Evolutionary conservation across 345 rosid genomes (phyloP), one percentile per base, ranked within the genome.

Genomic region (Eucalyptus tenuipes): DNA sequence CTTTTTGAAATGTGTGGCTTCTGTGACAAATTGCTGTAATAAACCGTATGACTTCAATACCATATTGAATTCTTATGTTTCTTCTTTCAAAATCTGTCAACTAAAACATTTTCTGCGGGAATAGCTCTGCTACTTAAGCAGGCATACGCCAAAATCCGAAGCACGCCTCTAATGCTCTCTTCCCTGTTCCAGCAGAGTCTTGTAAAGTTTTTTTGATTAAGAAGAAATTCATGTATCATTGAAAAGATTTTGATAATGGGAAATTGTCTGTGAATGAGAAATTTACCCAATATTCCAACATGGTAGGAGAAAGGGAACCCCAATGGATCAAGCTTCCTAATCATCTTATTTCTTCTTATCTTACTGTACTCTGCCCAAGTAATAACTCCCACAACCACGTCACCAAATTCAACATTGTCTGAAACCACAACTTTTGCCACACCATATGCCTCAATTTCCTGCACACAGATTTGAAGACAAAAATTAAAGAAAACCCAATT

Each of bases 281-380:
- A 52, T 52, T 52, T 18, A 52, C 55, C 24, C 10, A 52, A 3
- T 52, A 52, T 52, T 52, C 10, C 55, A 7, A 22, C 27, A 55
- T 22, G 95, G 84, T 91, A 59, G 14, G 97, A 94, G 84, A 93
- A 84, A 2, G 97, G 96, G 86, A 95, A 92, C 31, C 94, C 95
- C 95, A 94, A 89, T 22, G 94, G 89, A 37, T 95, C 95, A 25
- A 94, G 89, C 87, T 93, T 94, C 88, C 91, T 89, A 20, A 93
- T 47, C 66, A 87, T 86, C 42, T 91, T 93, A 22, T 90, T 92
- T 2, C 91, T 91, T 89, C 92, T 81, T 16, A 93, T 89, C 5
- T 90, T 91, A 55, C 88, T 89, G 85, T 94, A 93, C 48, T 94
- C 94, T 85, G 93, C 97, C 96, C 96, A 94, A 9, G 86, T 61